Evolutionary conservation across 441 rosid genomes (phyloP).

Genomic region (Syzygium malaccense): DNA sequence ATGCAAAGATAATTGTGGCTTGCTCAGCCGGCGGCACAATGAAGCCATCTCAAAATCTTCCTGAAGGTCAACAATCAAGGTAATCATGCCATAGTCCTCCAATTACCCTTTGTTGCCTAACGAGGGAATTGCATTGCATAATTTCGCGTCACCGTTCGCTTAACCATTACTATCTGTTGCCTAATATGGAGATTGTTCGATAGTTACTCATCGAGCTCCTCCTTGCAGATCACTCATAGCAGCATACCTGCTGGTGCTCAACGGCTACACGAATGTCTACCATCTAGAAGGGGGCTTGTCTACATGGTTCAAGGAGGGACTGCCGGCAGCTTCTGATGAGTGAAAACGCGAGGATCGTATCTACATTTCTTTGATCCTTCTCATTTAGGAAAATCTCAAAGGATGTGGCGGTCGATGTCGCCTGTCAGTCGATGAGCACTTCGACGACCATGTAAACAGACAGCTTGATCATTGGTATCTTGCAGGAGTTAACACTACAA

Average conservation of each 20-base stretch:
- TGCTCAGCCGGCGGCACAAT: constrained; percentile 82
- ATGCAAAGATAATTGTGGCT: constrained; percentile 84
- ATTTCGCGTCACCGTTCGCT: background rate
- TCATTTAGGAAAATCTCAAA: background rate
- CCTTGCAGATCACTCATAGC: constrained; percentile 85
- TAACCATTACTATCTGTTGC: background rate
- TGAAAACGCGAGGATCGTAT: background rate
- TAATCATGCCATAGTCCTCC: background rate
- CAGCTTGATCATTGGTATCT: background rate
- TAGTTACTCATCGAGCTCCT: background rate
- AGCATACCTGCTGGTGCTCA: constrained; percentile 78
- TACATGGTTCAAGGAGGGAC: constrained; percentile 74
- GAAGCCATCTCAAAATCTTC: constrained; percentile 85
- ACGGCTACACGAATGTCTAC: constrained; percentile 67
- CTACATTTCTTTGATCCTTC: background rate
- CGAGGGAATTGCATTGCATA: background rate
- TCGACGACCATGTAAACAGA: background rate
- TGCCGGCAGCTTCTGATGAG: constrained; percentile 55
- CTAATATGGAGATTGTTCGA: background rate
- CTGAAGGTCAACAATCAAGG: constrained; percentile 97
- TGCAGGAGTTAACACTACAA: background rate
- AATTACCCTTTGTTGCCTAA: background rate
- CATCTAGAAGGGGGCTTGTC: constrained; percentile 90
- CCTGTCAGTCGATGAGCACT: background rate
- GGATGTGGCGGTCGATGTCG: background rate